Evolutionary conservation across 1,284 basidiomycete species (phyloP).

Genomic region (Apiotrichum laibachii): DNA sequence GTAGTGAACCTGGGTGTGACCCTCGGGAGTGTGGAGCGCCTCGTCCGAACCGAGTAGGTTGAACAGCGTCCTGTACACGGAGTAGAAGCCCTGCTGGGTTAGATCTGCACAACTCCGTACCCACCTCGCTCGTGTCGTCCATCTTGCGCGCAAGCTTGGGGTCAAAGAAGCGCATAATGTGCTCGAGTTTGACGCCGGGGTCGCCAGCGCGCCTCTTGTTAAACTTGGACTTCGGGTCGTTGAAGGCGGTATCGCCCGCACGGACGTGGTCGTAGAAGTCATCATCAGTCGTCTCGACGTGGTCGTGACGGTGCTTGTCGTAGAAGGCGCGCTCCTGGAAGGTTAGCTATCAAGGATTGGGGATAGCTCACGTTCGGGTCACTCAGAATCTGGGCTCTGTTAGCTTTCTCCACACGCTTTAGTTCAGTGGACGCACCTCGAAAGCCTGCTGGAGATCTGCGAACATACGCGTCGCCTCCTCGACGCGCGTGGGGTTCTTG

Average conservation of each 20-base stretch:
- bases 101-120: slow-evolving; percentile 24
- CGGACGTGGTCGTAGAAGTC: slow-evolving; percentile 81
- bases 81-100: slow-evolving; percentile 74
- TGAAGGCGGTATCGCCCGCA: slow-evolving; percentile 57
- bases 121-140: slow-evolving; percentile 68
- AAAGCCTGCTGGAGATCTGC: slow-evolving; percentile 89
- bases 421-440: slow-evolving; percentile 59
- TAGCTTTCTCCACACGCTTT: neutral
- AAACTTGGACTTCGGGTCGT: slow-evolving; percentile 54
- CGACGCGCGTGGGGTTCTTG: slow-evolving; percentile 77
- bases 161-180: slow-evolving; percentile 84
- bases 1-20: slow-evolving; percentile 54
- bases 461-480: slow-evolving; percentile 84
- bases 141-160: slow-evolving; percentile 68
- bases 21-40: slow-evolving; percentile 58
- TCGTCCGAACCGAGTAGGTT: slow-evolving; percentile 81
- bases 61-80: slow-evolving; percentile 86
- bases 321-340: slow-evolving; percentile 94
- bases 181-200: slow-evolving; percentile 73
- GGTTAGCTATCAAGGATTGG: slow-evolving; percentile 6
- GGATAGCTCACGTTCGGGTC: slow-evolving; percentile 74
- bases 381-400: slow-evolving; percentile 64
- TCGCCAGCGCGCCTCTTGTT: slow-evolving; percentile 64
- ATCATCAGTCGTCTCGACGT: slow-evolving; percentile 77
- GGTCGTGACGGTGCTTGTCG: slow-evolving; percentile 87